Percentiles rank a stretch among this genome's conserved stretches.
phyloP scores from a whole-genome alignment of 2,329 filamentous ascomycete genomes.

The Coniosporium uncinatum region DNA sequence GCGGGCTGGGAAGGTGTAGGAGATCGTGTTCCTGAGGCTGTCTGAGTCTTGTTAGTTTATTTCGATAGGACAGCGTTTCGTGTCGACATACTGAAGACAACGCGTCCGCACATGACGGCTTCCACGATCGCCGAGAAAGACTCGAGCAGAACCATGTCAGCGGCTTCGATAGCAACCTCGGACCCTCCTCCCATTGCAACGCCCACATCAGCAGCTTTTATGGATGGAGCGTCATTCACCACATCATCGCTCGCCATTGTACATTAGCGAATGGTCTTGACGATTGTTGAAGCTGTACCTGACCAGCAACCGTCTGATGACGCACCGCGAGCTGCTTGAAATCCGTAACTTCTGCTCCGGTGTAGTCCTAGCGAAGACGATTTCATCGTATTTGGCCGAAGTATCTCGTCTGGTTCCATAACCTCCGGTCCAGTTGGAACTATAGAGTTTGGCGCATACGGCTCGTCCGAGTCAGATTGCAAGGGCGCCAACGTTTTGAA shows the following conservation, averaged over 20 bases:
- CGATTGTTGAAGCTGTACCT: too few species aligned
- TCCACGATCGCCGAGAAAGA: constrained; percentile 67
- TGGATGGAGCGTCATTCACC: constrained; percentile 44
- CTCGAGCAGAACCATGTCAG: constrained; percentile 59
- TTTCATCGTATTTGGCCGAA: constrained; percentile 60
- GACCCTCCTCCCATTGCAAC: constrained; percentile 53
- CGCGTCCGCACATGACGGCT: constrained; percentile 65
- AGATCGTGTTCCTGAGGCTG: constrained; percentile 72
- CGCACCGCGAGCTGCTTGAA: too few species aligned
- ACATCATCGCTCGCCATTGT: constrained; percentile 44
- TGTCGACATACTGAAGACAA: constrained; percentile 50
- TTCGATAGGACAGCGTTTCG: background rate
- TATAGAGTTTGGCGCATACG: constrained; percentile 7
- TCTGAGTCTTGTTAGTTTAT: constrained; percentile 36
- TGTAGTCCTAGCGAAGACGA: constrained; percentile 72
- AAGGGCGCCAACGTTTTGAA: constrained; percentile 47
- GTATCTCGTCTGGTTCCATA: constrained; percentile 57
- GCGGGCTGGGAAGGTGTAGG: constrained; percentile 69
- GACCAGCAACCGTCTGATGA: too few species aligned
- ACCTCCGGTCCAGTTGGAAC: constrained; percentile 42
- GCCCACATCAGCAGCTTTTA: constrained; percentile 53
- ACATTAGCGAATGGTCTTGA: constrained; percentile 42
- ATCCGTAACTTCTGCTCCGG: constrained; percentile 78
- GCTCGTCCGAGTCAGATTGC: constrained; percentile 20
- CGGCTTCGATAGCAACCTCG: constrained; percentile 56